phyloP scores from a whole-genome alignment of 495 filamentous ascomycete species.

The Penicillium desertorum region DNA sequence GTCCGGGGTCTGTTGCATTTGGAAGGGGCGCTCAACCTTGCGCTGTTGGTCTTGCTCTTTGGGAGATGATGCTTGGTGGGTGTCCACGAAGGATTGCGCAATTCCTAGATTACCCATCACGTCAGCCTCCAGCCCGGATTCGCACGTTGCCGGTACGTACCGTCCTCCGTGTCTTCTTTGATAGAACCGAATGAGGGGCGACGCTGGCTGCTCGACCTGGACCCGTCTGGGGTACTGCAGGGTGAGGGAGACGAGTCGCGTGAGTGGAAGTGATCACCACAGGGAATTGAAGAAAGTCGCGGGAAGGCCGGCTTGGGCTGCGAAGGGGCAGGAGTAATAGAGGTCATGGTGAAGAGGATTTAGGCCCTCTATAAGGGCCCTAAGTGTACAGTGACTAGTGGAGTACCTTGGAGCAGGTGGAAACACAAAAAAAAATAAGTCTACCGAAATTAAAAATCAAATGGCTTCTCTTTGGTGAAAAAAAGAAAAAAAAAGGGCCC shows the following conservation, averaged over 20 bases:
- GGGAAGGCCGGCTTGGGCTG: conserved; percentile 29
- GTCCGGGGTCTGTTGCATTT: conserved; percentile 50
- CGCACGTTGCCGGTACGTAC: conserved; percentile 25
- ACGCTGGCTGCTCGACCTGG: conserved; percentile 43
- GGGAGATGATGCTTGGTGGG: conserved; percentile 59
- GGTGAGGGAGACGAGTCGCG: conserved; percentile 39
- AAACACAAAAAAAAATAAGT: conserved; percentile 24
- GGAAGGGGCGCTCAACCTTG: conserved; percentile 33
- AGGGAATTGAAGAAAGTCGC: conserved; percentile 23
- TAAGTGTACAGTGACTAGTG: conserved; percentile 19
- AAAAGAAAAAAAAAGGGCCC: conserved; percentile 16
- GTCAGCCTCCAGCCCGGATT: conserved; percentile 8
- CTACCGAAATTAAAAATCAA: conserved; percentile 24
- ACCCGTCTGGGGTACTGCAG: conserved; percentile 42
- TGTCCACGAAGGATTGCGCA: conserved; percentile 70
- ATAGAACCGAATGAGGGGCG: conserved; percentile 48
- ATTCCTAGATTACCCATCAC: conserved; percentile 43
- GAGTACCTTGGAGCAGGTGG: conserved; percentile 20
- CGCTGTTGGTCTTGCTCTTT: conserved; percentile 33
- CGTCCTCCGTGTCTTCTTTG: conserved; percentile 46
- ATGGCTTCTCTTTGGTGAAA: conserved; percentile 41
- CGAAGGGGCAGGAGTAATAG: conserved; percentile 25
- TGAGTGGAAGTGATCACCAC: conserved; percentile 34
- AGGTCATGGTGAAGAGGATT: conserved; percentile 36
- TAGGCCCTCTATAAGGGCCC: conserved; percentile 43